Conservation (phyloP, 73 alveolate species). For the Stentor coeruleus region DNA sequence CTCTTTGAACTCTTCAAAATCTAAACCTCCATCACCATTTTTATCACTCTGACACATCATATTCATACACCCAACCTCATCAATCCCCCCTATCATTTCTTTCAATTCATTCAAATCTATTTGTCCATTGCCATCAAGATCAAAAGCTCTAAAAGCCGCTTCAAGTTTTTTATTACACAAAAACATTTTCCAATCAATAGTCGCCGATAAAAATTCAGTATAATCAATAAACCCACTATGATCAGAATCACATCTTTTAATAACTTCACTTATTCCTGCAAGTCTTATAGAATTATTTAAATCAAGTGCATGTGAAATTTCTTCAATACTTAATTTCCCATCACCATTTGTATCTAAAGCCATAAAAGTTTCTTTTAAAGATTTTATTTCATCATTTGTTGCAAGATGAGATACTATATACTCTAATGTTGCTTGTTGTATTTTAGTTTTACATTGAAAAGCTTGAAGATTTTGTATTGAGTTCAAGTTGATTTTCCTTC, state of each 20-base stretch:
- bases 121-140: slow-evolving; percentile 50
- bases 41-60: background rate
- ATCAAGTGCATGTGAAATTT: too few relatives aligned
- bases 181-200: slow-evolving; percentile 29
- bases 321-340: slow-evolving; percentile 73
- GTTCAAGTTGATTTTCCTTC: background rate
- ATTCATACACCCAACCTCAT: background rate
- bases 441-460: slow-evolving; percentile 28
- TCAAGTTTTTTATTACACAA: slow-evolving; percentile 42
- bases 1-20: slow-evolving; percentile 9
- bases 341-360: slow-evolving; percentile 72
- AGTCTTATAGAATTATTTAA: slow-evolving; percentile 51
- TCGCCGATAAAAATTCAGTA: slow-evolving; percentile 63
- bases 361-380: slow-evolving; percentile 62
- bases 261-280: slow-evolving; percentile 32
- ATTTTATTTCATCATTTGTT: slow-evolving; percentile 45
- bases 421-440: slow-evolving; percentile 63
- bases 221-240: slow-evolving; percentile 66
- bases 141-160: slow-evolving; percentile 62
- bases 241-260: slow-evolving; percentile 47
- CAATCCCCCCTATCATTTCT: background rate
- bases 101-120: slow-evolving; percentile 38
- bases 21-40: slow-evolving; percentile 9
- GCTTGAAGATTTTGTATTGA: slow-evolving; percentile 9
- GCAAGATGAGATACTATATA: slow-evolving; percentile 63